Conservation (phyloP, 129 eudicot species). For the Ambrosia artemisiifolia region DNA sequence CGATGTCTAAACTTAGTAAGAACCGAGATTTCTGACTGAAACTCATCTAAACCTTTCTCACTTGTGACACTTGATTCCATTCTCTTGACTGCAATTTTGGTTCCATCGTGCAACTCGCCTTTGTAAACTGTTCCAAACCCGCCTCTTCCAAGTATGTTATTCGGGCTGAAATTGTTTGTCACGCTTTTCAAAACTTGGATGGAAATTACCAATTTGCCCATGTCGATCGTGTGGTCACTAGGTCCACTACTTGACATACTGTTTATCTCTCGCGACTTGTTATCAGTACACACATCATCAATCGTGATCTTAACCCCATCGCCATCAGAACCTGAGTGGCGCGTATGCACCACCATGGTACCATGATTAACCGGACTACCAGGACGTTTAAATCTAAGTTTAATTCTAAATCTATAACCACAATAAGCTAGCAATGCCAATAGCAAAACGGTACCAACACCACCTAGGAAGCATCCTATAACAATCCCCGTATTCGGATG, state of each 20-base stretch:
- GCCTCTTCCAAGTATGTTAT: constrained; percentile 87
- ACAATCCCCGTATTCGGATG: constrained; percentile 24
- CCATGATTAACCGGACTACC: constrained; percentile 30
- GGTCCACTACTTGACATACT: constrained; percentile 47
- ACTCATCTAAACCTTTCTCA: constrained; percentile 73
- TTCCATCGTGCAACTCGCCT: constrained; percentile 96
- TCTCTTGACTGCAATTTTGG: constrained; percentile 83
- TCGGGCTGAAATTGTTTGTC: constrained; percentile 73
- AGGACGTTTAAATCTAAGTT: constrained; percentile 25
- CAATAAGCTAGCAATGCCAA: constrained; percentile 40
- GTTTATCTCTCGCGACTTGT: constrained; percentile 43
- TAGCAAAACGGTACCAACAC: constrained; percentile 34
- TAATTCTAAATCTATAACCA: constrained; percentile 22
- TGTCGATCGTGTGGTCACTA: constrained; percentile 56
- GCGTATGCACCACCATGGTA: constrained; percentile 58
- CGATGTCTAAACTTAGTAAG: constrained; percentile 89
- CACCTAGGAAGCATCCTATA: constrained; percentile 40
- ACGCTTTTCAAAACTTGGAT: constrained; percentile 77
- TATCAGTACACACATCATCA: constrained; percentile 38
- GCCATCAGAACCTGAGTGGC: constrained; percentile 54
- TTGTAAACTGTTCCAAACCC: constrained; percentile 94
- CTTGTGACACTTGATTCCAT: constrained; percentile 79
- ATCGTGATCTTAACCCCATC: constrained; percentile 58
- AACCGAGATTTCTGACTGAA: constrained; percentile 75
- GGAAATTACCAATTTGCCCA: constrained; percentile 65